Percentiles rank a stretch among this genome's conserved stretches.
phyloP scores from a whole-genome alignment of 768 basidiomycete species.

The Hypholoma sublateritium region DNA sequence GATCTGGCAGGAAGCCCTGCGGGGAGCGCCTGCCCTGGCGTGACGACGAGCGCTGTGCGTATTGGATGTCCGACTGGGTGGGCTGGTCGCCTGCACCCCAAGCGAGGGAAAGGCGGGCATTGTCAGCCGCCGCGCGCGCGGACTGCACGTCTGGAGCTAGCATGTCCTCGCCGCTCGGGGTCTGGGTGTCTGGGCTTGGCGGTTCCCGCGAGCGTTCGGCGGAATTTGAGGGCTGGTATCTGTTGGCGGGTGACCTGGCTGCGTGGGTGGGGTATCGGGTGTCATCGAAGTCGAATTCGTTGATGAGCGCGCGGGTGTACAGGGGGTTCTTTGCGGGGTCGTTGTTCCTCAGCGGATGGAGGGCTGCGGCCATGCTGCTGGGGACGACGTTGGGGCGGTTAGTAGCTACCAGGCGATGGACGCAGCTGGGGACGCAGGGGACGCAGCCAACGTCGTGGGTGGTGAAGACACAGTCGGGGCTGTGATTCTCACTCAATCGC shows the following conservation, averaged over 20 bases:
- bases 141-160: slow-evolving; percentile 9
- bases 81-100: slow-evolving; percentile 22
- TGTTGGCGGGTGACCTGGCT: slow-evolving; percentile 15
- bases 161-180: not conserved
- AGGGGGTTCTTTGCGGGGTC: slow-evolving; percentile 37
- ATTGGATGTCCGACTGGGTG: slow-evolving; percentile 19
- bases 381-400: slow-evolving; percentile 13
- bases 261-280: slow-evolving; percentile 50
- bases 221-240: slow-evolving; percentile 10
- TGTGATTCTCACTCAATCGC: not conserved
- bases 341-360: slow-evolving; percentile 41
- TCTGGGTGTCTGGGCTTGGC: slow-evolving; percentile 9
- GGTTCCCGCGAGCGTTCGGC: slow-evolving; percentile 18
- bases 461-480: not conserved
- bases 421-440: not conserved
- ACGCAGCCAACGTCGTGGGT: slow-evolving; percentile 1
- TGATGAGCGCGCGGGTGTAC: slow-evolving; percentile 55
- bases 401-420: not conserved
- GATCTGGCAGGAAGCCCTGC: slow-evolving; percentile 32
- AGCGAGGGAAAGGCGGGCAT: slow-evolving; percentile 8
- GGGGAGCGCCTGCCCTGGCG: slow-evolving; percentile 26
- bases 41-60: slow-evolving; percentile 21
- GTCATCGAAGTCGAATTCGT: slow-evolving; percentile 64
- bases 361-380: slow-evolving; percentile 49
- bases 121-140: slow-evolving; percentile 2